phyloP scores from a whole-genome alignment of 441 rosid species.

The Pelargonium australe region DNA sequence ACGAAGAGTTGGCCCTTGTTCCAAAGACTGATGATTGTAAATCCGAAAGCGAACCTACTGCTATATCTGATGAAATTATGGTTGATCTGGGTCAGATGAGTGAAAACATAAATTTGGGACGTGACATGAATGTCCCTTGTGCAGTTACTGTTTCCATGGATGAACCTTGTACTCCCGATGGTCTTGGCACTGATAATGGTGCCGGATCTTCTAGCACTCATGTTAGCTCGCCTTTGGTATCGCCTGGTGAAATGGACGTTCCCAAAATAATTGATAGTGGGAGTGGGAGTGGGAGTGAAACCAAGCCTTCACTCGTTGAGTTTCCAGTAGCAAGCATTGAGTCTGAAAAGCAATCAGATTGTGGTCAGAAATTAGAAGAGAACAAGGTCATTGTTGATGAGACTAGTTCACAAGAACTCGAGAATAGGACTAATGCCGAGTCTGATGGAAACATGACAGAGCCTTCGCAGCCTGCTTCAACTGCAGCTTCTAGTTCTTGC shows the following conservation, averaged over 20 bases:
- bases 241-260: slow-evolving; percentile 15
- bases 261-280: slow-evolving; percentile 1
- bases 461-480: not conserved
- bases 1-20: slow-evolving; percentile 11
- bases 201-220: slow-evolving; percentile 17
- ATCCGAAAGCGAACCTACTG: slow-evolving; percentile 19
- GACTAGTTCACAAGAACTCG: not conserved
- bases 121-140: slow-evolving; percentile 25
- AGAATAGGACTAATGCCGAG: not conserved
- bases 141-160: slow-evolving; percentile 20
- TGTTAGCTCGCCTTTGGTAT: slow-evolving; percentile 18
- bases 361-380: not conserved
- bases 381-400: not conserved
- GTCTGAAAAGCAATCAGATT: not conserved
- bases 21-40: slow-evolving; percentile 15
- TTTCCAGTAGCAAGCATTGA: not conserved
- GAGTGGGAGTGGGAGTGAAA: not conserved
- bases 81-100: slow-evolving; percentile 17
- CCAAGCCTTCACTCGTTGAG: too few relatives aligned
- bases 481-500: too few relatives aligned
- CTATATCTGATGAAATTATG: slow-evolving; percentile 17
- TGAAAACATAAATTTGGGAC: slow-evolving; percentile 12
- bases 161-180: slow-evolving; percentile 13
- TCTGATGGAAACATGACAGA: not conserved
- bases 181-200: slow-evolving; percentile 15